Evolutionary conservation across 495 filamentous ascomycete species (phyloP), one percentile per base, ranked within the genome.

Genomic region (Articulospora tetracladia): DNA sequence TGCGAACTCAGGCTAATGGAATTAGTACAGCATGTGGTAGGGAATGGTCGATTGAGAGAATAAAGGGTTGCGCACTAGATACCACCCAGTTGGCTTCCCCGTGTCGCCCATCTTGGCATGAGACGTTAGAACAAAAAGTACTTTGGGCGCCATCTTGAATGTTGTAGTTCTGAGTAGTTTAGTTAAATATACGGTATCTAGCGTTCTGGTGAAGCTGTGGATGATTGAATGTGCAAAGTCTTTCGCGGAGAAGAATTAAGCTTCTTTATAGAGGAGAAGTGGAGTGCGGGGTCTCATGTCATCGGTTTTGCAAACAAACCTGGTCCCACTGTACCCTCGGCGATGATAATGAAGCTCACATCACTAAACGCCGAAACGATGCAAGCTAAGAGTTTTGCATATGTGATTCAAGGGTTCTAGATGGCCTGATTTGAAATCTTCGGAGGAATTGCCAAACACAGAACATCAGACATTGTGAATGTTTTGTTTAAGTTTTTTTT

Each of bases 121-220:
- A 32, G 86, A 89, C 44, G 84, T 87, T 34, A 90, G 80, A 48
- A 90, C 82, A 73, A 89, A 74, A 65, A 91, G 83, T 51, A 90
- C 72, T 64, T 87, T 86, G 46, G 82, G 83, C 20, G 56, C 26
- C 61, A 64, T 64, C 30, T 32, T 59, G 46, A 53, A 28, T 51
- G 17, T 57, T 24, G 3, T 32, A n/a, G n/a, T 32, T 34, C 50
- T 44, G 27, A 1, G 6, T 12, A 27, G 32, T 19, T 20, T 20
- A 11, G 28, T 39, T 39, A 13, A 13, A 32, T 6, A 32, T 44
- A 17, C n/a, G 10, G 3, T 11, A 17, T 44, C n/a, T 7, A 17
- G 13, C 3, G 39, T 11, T 44, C 17, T 11, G 39, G n/a, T 44
- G 17, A 44, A 44, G 17, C 10, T 44, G 17, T 44, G 10, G 39